A percentile compares a stretch with the other conserved stretches of the same genome.
Conservation (phyloP, 108 stramenopile genomes). For the Mediolabrus comicus region DNA sequence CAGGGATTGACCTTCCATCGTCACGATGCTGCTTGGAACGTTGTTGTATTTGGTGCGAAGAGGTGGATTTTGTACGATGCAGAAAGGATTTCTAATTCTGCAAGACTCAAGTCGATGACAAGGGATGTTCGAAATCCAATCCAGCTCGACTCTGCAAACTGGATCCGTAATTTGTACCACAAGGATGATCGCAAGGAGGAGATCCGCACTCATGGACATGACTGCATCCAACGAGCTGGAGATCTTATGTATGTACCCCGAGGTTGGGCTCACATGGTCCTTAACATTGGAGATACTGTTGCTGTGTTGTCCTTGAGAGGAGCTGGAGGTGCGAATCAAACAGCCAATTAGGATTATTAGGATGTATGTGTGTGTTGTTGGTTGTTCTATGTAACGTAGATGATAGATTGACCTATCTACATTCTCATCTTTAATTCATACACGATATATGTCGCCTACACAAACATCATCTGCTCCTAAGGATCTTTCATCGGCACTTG, state of each 20-base stretch:
- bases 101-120: conserved; percentile 88
- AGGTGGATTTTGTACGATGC: conserved; percentile 99
- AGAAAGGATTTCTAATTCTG: conserved; percentile 90
- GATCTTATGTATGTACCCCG: conserved; percentile 94
- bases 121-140: conserved; percentile 39
- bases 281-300: conserved; percentile 94
- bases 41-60: conserved; percentile 88
- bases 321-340: not conserved
- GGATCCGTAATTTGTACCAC: conserved; percentile 38
- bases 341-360: too few species aligned
- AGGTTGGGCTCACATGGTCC: conserved; percentile 98
- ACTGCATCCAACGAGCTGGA: conserved; percentile 95
- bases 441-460: too few species aligned
- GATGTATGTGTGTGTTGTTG: too few species aligned
- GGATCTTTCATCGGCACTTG: too few species aligned
- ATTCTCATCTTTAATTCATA: too few species aligned
- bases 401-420: too few species aligned
- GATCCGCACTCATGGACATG: conserved; percentile 60
- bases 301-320: conserved; percentile 67
- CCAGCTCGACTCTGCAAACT: conserved; percentile 22
- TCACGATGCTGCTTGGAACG: conserved; percentile 96
- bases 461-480: too few species aligned
- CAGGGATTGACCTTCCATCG: conserved; percentile 46
- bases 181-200: conserved; percentile 27
- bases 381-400: not conserved